Percentiles rank a stretch among this genome's conserved stretches.
phyloP scores from a whole-genome alignment of 1,139 yeast genomes.

The Geotrichum phurueaensis region DNA sequence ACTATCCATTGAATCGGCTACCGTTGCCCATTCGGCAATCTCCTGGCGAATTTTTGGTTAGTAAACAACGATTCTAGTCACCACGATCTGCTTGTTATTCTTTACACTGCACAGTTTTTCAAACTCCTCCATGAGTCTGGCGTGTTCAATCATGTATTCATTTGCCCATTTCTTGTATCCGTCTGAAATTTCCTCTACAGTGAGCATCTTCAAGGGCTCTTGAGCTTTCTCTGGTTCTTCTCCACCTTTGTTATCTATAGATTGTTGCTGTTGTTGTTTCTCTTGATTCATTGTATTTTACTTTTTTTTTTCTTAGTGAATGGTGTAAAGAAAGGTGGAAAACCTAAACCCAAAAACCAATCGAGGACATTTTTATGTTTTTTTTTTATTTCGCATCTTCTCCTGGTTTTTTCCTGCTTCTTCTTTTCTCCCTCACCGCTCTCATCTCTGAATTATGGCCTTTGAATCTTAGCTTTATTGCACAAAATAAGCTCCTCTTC shows the following conservation, averaged over 20 bases:
- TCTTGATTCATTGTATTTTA: not conserved
- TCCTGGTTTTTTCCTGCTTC: not conserved
- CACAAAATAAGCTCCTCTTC: not conserved
- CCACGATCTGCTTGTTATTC: not conserved
- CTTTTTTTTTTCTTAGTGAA: not conserved
- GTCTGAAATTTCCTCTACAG: conserved; percentile 9
- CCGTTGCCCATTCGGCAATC: conserved; percentile 17
- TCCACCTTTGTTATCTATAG: not conserved
- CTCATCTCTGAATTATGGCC: conserved; percentile 2
- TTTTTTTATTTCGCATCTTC: not conserved
- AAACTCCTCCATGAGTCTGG: conserved; percentile 15
- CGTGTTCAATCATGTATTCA: conserved; percentile 15
- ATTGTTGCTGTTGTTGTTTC: not conserved
- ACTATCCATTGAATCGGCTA: conserved; percentile 17
- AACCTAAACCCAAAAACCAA: not conserved
- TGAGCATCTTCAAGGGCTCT: not conserved
- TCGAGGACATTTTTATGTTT: not conserved
- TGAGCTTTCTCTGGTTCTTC: not conserved
- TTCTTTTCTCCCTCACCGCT: not conserved
- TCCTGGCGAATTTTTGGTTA: conserved; percentile 8
- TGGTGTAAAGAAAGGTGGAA: not conserved
- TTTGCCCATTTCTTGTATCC: conserved; percentile 10
- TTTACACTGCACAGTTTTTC: conserved; percentile 14
- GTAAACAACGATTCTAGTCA: not conserved
- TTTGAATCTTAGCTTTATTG: conserved; percentile 3